These are phyloP conservation scores for Acer yangbiense DNA, from an alignment of 345 rosid species.

Conservation along the genomic window DNA sequence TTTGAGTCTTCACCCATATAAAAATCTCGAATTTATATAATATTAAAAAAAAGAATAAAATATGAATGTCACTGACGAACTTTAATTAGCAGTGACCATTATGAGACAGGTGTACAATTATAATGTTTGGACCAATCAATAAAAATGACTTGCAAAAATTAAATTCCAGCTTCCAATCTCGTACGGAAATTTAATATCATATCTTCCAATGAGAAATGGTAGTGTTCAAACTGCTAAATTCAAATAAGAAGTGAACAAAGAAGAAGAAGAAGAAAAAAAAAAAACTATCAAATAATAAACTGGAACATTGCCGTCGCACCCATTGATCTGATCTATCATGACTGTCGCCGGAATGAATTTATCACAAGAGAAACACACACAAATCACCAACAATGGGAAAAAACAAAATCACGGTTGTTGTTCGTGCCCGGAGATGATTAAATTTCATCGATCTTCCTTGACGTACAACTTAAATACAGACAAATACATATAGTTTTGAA, in stretches of 20 bases:
- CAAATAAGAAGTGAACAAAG: not conserved
- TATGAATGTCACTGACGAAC: not conserved
- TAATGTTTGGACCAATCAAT: not conserved
- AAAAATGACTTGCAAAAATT: not conserved
- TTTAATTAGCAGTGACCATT: not conserved
- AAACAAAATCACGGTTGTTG: too few relatives aligned
- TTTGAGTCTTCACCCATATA: too few relatives aligned
- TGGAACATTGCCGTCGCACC: not conserved
- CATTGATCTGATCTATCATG: not conserved
- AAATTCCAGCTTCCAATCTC: not conserved
- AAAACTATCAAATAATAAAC: not conserved
- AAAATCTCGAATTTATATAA: too few relatives aligned
- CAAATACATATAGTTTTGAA: not conserved
- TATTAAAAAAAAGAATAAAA: too few relatives aligned
- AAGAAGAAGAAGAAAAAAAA: too few relatives aligned
- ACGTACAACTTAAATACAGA: not conserved
- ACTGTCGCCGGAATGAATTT: not conserved
- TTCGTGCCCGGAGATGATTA: not conserved
- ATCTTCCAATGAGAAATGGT: not conserved
- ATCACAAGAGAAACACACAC: not conserved
- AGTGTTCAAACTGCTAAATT: not conserved
- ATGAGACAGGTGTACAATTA: not conserved
- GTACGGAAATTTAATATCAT: not conserved
- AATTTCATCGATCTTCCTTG: not conserved
- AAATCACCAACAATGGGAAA: not conserved